Base-by-base conservation (phyloP, 148 eudicot species). In the Chenopodium formosanum region DNA sequence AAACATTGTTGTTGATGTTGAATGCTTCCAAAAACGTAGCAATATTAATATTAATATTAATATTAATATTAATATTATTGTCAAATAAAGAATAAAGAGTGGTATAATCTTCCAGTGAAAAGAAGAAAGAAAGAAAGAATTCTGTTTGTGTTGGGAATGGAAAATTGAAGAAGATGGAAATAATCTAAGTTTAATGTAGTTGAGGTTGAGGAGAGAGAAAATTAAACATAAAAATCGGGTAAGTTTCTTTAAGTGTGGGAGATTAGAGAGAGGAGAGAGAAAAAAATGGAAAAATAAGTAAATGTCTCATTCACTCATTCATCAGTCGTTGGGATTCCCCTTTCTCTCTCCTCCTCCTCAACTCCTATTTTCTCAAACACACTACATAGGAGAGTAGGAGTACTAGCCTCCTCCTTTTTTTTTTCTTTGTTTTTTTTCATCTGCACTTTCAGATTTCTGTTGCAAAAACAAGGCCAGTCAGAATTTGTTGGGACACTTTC, bases 281-380 rank as follows among this genome's bases (percentile, higher is more conserved):
- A 17, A 56, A 6, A 56, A 14, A 5, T 5, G 7, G 7, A 58
- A 50, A 50, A 50, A 50, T 50, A 50, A 50, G 53, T 9, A 50
- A 50, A 9, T 83, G 68, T 87, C 87, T 31, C 79, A 73, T 40
- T 78, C 87, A 87, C 16, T 60, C 70, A 53, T 72, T 79, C 76
- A 84, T 75, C 66, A 72, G 85, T 82, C 77, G 83, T 87, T 82
- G 83, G 87, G 87, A 87, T 84, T 84, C 85, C 78, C 83, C 50
- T 58, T 66, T 27, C 9, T 52, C 46, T 79, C 37, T 64, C 62
- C 32, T 16, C 52, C 65, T 34, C 17, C 66, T 47, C 50, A 62
- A 47, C 79, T 64, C 80, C 29, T 48, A 13, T 16, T 32, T n/a
- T 25, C 22, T 17, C 44, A 40, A 40, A 40, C 7, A 40, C 44